These are phyloP conservation scores for Colletotrichum sp. DNA, from an alignment of 2,329 filamentous ascomycete species.

Conservation along the genomic window DNA sequence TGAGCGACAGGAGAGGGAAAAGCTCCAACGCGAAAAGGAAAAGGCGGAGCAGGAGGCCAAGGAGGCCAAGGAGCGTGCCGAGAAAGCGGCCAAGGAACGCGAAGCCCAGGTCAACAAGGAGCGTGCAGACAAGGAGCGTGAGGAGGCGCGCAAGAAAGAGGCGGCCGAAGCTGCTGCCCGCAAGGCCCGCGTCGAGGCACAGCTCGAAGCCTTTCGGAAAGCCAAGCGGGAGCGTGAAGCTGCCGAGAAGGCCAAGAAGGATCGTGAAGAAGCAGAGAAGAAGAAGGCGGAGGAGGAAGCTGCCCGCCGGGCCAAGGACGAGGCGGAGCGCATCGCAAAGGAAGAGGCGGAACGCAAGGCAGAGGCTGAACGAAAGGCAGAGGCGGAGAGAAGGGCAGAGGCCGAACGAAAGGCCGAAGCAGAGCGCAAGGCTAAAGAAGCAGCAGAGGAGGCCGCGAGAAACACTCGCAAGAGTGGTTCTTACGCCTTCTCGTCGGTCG, in stretches of 20 bases:
- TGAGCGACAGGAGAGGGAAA: constrained; percentile 40
- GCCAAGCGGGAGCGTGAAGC: constrained; percentile 45
- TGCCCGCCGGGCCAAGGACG: constrained; percentile 26
- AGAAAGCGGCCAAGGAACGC: constrained; percentile 35
- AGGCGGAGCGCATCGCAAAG: constrained; percentile 43
- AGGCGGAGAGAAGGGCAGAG: constrained; percentile 29
- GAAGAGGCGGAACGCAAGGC: constrained; percentile 37
- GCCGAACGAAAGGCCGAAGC: constrained; percentile 35
- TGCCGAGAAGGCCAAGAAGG: constrained; percentile 48
- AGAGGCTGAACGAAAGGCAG: constrained; percentile 35
- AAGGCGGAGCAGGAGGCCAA: constrained; percentile 48
- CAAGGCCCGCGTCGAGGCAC: constrained; percentile 30
- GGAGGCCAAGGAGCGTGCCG: constrained; percentile 26
- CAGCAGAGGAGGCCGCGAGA: constrained; percentile 29
- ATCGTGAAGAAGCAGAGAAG: constrained; percentile 52
- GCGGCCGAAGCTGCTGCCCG: constrained; percentile 30
- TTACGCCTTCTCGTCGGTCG: constrained; percentile 70
- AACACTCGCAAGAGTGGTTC: constrained; percentile 49
- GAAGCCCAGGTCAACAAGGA: constrained; percentile 41
- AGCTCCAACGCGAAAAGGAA: constrained; percentile 46
- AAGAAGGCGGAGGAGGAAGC: constrained; percentile 30
- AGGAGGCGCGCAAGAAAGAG: constrained; percentile 32
- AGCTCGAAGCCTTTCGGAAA: constrained; percentile 22
- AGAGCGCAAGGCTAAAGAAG: not conserved
- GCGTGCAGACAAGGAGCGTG: constrained; percentile 38